Evolutionary conservation across 495 filamentous ascomycete species (phyloP).

Genomic region (Talaromyces stipitatus): DNA sequence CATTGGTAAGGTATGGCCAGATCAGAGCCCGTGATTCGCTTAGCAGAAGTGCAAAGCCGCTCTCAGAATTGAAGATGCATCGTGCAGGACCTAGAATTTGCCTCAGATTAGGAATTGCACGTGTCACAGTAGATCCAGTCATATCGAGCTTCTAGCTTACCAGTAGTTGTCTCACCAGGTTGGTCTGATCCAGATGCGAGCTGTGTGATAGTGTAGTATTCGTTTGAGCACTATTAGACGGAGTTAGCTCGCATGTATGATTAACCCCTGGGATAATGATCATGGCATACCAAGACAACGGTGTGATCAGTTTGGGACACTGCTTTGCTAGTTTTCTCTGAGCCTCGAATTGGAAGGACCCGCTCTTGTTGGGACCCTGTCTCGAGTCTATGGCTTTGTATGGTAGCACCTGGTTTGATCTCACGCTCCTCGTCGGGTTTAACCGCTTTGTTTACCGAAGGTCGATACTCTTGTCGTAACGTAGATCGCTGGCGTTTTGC

Average conservation of each 20-base stretch:
- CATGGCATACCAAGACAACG: constrained; percentile 50
- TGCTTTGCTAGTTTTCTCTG: constrained; percentile 44
- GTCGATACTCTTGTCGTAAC: constrained; percentile 45
- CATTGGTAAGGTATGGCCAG: constrained; percentile 66
- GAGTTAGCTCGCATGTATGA: constrained; percentile 3
- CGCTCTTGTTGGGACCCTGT: constrained; percentile 22
- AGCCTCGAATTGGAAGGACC: constrained; percentile 54
- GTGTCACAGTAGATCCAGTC: neutral
- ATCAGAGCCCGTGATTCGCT: constrained; percentile 74
- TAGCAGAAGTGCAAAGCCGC: constrained; percentile 68
- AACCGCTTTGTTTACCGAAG: constrained; percentile 27
- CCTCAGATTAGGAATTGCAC: constrained; percentile 1
- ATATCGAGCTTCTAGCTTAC: constrained; percentile 31
- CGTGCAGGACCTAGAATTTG: constrained; percentile 22
- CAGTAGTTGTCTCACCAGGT: constrained; percentile 52
- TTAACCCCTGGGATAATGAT: neutral
- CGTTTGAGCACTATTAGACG: constrained; percentile 64
- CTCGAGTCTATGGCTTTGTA: constrained; percentile 29
- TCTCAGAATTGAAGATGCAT: constrained; percentile 56
- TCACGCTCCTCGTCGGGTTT: constrained; percentile 14
- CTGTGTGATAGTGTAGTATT: constrained; percentile 78
- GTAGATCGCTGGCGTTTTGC: constrained; percentile 65
- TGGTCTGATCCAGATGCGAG: constrained; percentile 73
- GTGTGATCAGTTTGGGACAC: constrained; percentile 48
- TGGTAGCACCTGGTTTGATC: constrained; percentile 20